Evolutionary conservation across 257 asterid species (phyloP).

Genomic region (Gynochthodes officinalis): DNA sequence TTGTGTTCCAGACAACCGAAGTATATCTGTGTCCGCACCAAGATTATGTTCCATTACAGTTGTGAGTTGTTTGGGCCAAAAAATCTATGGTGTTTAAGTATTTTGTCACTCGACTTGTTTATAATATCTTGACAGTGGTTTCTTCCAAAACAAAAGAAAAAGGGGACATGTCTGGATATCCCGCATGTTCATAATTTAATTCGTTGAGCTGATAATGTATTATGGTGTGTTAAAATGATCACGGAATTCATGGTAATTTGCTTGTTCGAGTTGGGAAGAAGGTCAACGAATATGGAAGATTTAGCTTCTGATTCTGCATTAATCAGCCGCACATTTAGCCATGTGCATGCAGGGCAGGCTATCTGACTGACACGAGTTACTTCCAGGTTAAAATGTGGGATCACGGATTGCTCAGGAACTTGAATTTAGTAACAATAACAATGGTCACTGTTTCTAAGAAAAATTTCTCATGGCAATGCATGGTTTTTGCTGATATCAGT

Average conservation of each 20-base stretch:
- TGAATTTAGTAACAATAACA: not conserved
- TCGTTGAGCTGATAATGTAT: not conserved
- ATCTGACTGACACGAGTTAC: too few species aligned
- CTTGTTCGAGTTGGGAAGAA: not conserved
- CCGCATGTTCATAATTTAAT: not conserved
- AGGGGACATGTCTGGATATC: not conserved
- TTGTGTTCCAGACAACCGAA: not conserved
- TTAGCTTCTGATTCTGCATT: conserved; percentile 1
- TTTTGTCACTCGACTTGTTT: too few species aligned
- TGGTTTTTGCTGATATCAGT: not conserved
- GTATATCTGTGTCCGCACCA: not conserved
- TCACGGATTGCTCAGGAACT: conserved; percentile 41
- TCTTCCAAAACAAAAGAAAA: too few species aligned
- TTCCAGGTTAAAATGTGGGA: not conserved
- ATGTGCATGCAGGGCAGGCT: not conserved
- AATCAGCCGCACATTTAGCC: not conserved
- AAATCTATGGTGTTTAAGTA: too few species aligned
- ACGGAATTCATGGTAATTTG: not conserved
- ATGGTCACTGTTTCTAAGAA: not conserved
- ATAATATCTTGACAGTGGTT: too few species aligned
- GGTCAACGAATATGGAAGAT: not conserved
- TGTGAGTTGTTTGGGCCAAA: too few species aligned
- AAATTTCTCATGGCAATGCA: not conserved
- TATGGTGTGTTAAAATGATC: not conserved
- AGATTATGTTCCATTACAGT: too few species aligned